Conservation (phyloP, 2,329 filamentous ascomycete genomes). For the Microdochium paspali region DNA sequence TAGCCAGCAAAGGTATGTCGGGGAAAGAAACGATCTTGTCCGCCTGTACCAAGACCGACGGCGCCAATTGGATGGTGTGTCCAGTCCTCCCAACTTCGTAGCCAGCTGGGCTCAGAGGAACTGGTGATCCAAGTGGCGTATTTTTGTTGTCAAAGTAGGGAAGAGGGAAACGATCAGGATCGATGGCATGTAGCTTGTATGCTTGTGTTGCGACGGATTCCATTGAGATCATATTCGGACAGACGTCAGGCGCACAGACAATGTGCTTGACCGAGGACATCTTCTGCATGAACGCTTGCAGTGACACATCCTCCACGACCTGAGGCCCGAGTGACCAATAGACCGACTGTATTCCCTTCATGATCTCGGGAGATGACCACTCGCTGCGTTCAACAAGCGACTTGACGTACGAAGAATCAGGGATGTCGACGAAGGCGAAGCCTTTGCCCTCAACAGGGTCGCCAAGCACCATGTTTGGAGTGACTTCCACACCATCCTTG, state of each 20-base stretch:
- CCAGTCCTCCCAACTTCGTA: constrained; percentile 34
- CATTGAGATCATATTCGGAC: constrained; percentile 66
- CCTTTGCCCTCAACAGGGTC: constrained; percentile 58
- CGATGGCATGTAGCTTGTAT: constrained; percentile 62
- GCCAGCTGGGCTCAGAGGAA: constrained; percentile 3
- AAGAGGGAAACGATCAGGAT: constrained; percentile 62
- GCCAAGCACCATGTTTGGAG: constrained; percentile 79
- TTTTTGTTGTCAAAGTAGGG: constrained; percentile 54
- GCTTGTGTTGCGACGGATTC: constrained; percentile 57
- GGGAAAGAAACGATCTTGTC: constrained; percentile 38
- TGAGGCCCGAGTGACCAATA: constrained; percentile 75
- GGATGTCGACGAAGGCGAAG: constrained; percentile 73
- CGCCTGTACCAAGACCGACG: constrained; percentile 33
- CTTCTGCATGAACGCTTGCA: constrained; percentile 62
- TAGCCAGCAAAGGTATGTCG: constrained; percentile 29
- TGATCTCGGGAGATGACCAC: constrained; percentile 56
- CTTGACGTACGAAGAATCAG: constrained; percentile 60
- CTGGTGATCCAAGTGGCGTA: constrained; percentile 12
- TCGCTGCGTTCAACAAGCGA: constrained; percentile 62
- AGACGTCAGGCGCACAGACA: constrained; percentile 65
- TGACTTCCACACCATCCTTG: constrained; percentile 59
- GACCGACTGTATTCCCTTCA: constrained; percentile 56
- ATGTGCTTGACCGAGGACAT: constrained; percentile 59
- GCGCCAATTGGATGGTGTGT: constrained; percentile 35
- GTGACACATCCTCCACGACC: constrained; percentile 49